phyloP scores from a whole-genome alignment of 495 filamentous ascomycete species.

The Hypoxylon lienhwacheense region DNA sequence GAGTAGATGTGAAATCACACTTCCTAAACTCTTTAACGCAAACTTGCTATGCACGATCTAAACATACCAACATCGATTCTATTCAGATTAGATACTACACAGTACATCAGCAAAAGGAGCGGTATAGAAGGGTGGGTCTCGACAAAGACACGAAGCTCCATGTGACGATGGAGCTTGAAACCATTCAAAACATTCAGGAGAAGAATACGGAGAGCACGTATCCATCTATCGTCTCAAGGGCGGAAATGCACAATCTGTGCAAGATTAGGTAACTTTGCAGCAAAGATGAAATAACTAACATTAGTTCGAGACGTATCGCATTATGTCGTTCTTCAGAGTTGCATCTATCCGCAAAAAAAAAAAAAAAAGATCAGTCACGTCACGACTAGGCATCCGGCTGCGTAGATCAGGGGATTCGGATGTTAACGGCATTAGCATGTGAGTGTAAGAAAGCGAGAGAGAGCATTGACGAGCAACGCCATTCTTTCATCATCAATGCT shows the following conservation, averaged over 20 bases:
- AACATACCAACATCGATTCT: too few species aligned
- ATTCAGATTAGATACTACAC: too few species aligned
- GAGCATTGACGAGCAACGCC: constrained; percentile 26
- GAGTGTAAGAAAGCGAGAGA: constrained; percentile 27
- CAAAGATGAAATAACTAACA: constrained; percentile 15
- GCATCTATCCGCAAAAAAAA: constrained; percentile 15
- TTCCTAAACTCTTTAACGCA: too few species aligned
- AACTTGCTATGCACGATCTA: too few species aligned
- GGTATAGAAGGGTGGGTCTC: constrained; percentile 19
- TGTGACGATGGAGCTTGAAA: constrained; percentile 29
- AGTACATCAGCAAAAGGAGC: too few species aligned
- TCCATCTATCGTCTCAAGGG: constrained; percentile 25
- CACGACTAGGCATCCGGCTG: constrained; percentile 29
- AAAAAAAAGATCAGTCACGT: constrained; percentile 13
- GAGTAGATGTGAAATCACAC: too few species aligned
- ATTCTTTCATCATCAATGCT: constrained; percentile 14
- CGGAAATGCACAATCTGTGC: constrained; percentile 12
- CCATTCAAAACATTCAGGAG: constrained; percentile 34
- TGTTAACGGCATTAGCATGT: constrained; percentile 28
- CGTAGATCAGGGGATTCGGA: constrained; percentile 40
- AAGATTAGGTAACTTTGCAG: constrained; percentile 12
- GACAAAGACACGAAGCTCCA: constrained; percentile 9
- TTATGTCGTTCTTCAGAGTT: constrained; percentile 3
- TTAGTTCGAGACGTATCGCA: constrained; percentile 14
- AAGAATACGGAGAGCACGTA: constrained; percentile 25